Evolutionary conservation across 164 flowering plant genomes (phyloP), one percentile per base, ranked within the genome.

Genomic region (Akebia trifoliata): DNA sequence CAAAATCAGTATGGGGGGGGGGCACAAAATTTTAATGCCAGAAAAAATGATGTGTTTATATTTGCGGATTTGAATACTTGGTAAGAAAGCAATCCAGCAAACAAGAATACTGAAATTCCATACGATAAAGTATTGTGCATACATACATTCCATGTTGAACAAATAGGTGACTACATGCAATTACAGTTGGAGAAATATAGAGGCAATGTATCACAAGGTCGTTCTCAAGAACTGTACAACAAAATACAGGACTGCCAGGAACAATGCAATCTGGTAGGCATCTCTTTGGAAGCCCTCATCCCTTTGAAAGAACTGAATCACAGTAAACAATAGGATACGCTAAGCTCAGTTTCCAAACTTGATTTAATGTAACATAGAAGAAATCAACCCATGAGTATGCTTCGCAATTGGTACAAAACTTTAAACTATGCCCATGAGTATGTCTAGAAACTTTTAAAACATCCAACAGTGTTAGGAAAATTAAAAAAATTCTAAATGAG

Each of bases 251-350:
- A 89, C 45, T 17, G 97, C 97, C 28, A 87, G 67, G 55, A 89
- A 63, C 28, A 92, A 74, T 0, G 90, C 97, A 58, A 89, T 64
- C 65, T 89, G 97, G 76, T 87, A 89, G 4, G 72, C 65, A 64
- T 92, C 98, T 72, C 87, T 78, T 66, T 87, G 96, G 71, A 89
- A 84, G 62, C 82, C 50, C 51, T 87, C 86, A 17, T 85, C 91
- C 62, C 74, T 75, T 64, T 89, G 87, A 60, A 92, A 92, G 77
- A 87, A 92, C 97, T 89, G 85, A 45, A 66, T 14, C 51, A 70
- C 43, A 56, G 38, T 43, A 60, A 42, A 51, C 7, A 14, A 50
- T 22, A 38, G 2, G 26, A 20, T 24, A 32, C 24, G 43, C 36
- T 2, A 60, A 31, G 0, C 8, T 6, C 46, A 59, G 24, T 28